Evolutionary conservation across 2,329 filamentous ascomycete species (phyloP).

Genomic region (Nemania abortiva): DNA sequence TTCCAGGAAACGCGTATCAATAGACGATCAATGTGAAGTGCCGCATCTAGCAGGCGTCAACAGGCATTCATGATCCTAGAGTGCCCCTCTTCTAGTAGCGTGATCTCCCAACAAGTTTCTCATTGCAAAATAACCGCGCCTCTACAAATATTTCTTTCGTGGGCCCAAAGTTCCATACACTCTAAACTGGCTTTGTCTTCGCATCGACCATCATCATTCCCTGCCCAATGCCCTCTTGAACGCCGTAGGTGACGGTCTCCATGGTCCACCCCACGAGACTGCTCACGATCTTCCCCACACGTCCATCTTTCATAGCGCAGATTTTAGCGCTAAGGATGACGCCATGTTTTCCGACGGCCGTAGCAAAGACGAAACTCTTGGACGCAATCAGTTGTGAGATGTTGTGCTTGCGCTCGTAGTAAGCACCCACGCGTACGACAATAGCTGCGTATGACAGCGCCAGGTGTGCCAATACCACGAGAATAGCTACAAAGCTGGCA

Average conservation of each 20-base stretch:
- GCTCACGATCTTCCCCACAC: conserved; percentile 69
- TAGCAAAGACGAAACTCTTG: conserved; percentile 64
- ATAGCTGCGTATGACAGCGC: conserved; percentile 68
- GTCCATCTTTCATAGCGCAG: conserved; percentile 72
- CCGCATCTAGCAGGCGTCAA: not conserved
- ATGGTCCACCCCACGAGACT: conserved; percentile 71
- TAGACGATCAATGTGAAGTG: not conserved
- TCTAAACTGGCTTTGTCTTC: conserved; percentile 29
- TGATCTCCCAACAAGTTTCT: not conserved
- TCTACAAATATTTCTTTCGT: not conserved
- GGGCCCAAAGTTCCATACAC: not conserved
- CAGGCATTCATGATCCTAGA: not conserved
- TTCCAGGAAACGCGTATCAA: not conserved
- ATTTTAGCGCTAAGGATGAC: conserved; percentile 66
- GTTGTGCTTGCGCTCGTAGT: conserved; percentile 75
- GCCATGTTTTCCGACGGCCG: conserved; percentile 64
- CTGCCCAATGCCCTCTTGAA: conserved; percentile 71
- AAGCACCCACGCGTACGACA: conserved; percentile 65
- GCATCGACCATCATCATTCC: conserved; percentile 46
- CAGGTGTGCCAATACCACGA: conserved; percentile 70
- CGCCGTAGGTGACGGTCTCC: conserved; percentile 72
- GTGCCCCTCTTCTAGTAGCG: not conserved
- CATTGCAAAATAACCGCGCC: not conserved
- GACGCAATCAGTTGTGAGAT: conserved; percentile 70
- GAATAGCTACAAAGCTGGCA: conserved; percentile 66